Conservation (phyloP, 2,329 filamentous ascomycete genomes). For the Trichoderma polysporum region DNA sequence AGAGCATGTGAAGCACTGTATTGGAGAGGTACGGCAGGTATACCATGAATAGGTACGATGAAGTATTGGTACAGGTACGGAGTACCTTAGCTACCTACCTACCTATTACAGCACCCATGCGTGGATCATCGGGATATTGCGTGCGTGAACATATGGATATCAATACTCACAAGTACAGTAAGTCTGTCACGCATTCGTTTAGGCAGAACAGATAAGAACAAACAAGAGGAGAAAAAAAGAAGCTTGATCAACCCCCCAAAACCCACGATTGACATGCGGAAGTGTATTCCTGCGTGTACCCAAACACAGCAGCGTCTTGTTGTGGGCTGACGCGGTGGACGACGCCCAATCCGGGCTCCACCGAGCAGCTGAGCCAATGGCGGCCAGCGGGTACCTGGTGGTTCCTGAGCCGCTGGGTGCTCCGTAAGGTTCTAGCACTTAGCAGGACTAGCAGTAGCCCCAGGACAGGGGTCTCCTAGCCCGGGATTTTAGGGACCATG, state of each 20-base stretch:
- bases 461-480: neutral
- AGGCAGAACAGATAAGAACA: neutral
- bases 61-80: too few relatives aligned
- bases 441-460: too few relatives aligned
- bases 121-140: too few relatives aligned
- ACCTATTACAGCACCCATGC: too few relatives aligned
- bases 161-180: too few relatives aligned
- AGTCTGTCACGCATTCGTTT: neutral
- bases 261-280: too few relatives aligned
- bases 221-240: neutral
- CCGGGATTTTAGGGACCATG: neutral
- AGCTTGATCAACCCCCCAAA: neutral
- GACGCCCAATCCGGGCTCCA: neutral
- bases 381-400: conserved; percentile 21
- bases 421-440: too few relatives aligned
- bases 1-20: neutral
- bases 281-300: too few relatives aligned
- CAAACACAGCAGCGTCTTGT: neutral
- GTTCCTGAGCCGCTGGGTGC: conserved; percentile 20
- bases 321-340: conserved; percentile 20
- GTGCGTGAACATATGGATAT: too few relatives aligned
- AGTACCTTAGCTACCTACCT: too few relatives aligned
- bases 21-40: neutral
- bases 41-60: too few relatives aligned
- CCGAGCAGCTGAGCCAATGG: conserved; percentile 16